Conservation (phyloP, 2,329 filamentous ascomycete species). For the Emericellopsis atlantica region DNA sequence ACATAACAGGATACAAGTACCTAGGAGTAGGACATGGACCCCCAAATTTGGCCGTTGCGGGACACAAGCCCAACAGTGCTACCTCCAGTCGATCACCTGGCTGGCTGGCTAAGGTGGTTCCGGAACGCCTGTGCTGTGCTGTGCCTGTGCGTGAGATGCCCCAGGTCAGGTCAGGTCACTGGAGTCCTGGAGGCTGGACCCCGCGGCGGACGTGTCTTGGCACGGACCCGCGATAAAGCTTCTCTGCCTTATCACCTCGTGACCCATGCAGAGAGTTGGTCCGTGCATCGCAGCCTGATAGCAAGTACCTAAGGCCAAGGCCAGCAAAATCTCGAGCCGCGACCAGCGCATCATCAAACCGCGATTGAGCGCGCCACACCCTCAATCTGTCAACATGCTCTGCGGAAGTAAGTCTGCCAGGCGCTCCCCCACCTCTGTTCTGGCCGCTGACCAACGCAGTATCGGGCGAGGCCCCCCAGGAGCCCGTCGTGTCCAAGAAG, state of each 20-base stretch:
- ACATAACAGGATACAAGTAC: no score
- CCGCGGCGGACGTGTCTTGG: neutral
- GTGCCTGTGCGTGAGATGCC: no score
- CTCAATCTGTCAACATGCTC: constrained; percentile 25
- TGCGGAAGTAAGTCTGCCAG: constrained; percentile 27
- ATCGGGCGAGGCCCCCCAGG: constrained; percentile 90
- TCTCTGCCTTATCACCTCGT: constrained; percentile 13
- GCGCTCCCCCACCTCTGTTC: no score
- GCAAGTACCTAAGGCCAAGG: constrained; percentile 5
- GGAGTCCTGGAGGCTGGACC: neutral
- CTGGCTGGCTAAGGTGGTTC: neutral
- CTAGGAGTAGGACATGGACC: no score
- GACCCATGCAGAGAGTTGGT: constrained; percentile 8
- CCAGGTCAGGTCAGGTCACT: no score
- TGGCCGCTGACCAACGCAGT: constrained; percentile 36
- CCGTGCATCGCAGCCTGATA: no score
- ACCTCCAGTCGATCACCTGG: neutral
- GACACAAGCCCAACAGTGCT: no score
- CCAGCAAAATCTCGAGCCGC: constrained; percentile 13
- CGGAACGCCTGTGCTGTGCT: no score
- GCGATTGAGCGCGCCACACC: constrained; percentile 1
- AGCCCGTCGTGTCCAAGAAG: constrained; percentile 89
- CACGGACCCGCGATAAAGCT: constrained; percentile 1
- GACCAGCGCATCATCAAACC: neutral
- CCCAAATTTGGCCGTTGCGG: no score